A percentile compares a stretch with the other conserved stretches of the same genome.
Evolutionary conservation across 208 protist species (phyloP).

Genomic region (Trypanosoma rangeli): DNA sequence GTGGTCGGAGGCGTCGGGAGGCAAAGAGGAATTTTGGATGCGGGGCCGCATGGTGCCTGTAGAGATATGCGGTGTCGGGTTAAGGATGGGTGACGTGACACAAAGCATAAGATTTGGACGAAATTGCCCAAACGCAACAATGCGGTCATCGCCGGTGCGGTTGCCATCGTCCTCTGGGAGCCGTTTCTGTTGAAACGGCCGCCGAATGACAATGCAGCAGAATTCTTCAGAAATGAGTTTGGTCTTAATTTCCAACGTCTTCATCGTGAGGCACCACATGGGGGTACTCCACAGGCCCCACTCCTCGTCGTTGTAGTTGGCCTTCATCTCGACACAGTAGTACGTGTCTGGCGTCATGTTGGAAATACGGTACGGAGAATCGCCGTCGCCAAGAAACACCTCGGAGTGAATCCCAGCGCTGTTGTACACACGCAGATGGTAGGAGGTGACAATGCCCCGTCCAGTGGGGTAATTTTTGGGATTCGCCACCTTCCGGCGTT

Average conservation of each 20-base stretch:
- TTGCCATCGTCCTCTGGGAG: slow-evolving; percentile 91
- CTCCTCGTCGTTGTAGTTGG: slow-evolving; percentile 93
- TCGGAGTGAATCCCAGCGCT: slow-evolving; percentile 65
- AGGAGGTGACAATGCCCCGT: slow-evolving; percentile 80
- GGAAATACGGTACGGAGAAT: slow-evolving; percentile 86
- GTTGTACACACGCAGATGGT: slow-evolving; percentile 91
- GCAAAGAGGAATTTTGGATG: slow-evolving; percentile 67
- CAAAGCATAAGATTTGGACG: slow-evolving; percentile 87
- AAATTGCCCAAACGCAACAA: slow-evolving; percentile 76
- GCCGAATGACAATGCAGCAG: slow-evolving; percentile 69
- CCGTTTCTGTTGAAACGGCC: slow-evolving; percentile 69
- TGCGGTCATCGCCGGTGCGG: slow-evolving; percentile 56
- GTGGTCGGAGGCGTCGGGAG: slow-evolving; percentile 66
- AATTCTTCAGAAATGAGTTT: slow-evolving; percentile 91
- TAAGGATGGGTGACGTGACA: slow-evolving; percentile 83
- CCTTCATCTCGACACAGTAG: slow-evolving; percentile 92
- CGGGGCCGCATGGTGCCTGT: slow-evolving; percentile 37
- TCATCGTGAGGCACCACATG: slow-evolving; percentile 91
- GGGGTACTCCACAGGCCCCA: slow-evolving; percentile 91
- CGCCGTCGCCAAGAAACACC: slow-evolving; percentile 83
- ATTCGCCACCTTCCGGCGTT: slow-evolving; percentile 77
- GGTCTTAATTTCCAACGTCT: slow-evolving; percentile 79
- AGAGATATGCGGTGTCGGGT: slow-evolving; percentile 61
- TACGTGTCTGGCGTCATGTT: slow-evolving; percentile 85
- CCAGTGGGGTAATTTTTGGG: slow-evolving; percentile 84